Evolutionary conservation across 2,329 filamentous ascomycete genomes (phyloP).

Genomic region (Domatiomyces globalis): DNA sequence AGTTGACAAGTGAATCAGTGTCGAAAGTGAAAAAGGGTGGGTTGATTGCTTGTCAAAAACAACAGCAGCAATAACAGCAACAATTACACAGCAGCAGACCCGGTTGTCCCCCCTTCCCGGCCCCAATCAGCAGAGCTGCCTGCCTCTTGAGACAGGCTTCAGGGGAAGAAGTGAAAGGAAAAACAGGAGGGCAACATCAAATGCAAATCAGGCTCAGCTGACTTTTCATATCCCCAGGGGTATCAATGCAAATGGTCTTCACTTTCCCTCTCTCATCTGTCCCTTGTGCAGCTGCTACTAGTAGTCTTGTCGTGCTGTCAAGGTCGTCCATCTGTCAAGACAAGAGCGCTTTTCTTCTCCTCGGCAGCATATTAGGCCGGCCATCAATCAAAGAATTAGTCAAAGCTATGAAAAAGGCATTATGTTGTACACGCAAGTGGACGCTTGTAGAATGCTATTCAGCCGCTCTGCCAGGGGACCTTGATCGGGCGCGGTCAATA

Average conservation of each 20-base stretch:
- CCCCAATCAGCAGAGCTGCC: neutral
- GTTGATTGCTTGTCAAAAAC: neutral
- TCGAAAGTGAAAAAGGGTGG: neutral
- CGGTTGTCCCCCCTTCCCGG: neutral
- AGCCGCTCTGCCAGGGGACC: conserved; percentile 27
- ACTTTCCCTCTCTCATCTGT: neutral
- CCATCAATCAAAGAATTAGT: conserved; percentile 10
- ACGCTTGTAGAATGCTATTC: conserved; percentile 9
- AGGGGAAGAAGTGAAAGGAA: neutral
- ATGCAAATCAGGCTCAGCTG: neutral
- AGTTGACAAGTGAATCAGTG: neutral
- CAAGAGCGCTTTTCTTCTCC: conserved; percentile 2
- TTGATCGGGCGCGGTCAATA: conserved; percentile 30
- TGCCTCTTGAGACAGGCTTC: neutral
- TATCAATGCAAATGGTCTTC: conserved; percentile 16
- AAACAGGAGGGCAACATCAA: neutral
- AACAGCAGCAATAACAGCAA: neutral
- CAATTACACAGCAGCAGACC: neutral
- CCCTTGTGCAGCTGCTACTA: conserved; percentile 2
- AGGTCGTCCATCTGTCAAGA: neutral
- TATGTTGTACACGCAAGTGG: conserved; percentile 17
- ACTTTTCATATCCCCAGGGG: conserved; percentile 9
- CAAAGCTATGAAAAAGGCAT: conserved; percentile 8
- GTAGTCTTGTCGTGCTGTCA: neutral
- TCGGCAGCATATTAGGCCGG: conserved; percentile 9